Conservation (phyloP, 768 basidiomycete species). For the Boletus rubroflammeus region DNA sequence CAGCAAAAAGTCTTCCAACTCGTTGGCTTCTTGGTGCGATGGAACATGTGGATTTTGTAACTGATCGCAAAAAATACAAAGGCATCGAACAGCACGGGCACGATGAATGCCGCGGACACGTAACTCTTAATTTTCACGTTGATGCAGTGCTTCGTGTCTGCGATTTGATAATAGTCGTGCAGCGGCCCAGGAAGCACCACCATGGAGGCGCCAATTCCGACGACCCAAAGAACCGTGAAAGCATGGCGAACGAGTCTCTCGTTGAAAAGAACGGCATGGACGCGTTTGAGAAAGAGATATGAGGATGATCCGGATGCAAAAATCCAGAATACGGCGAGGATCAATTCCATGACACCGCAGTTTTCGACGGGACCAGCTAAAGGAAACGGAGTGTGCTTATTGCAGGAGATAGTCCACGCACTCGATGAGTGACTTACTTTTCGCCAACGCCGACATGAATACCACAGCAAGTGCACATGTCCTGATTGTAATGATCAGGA, state of each 20-base stretch:
- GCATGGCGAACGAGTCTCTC: conserved; percentile 16
- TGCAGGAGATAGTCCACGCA: background rate
- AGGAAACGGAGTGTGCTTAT: background rate
- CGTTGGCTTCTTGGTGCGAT: conserved; percentile 7
- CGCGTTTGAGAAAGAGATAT: conserved; percentile 37
- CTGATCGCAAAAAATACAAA: conserved; percentile 34
- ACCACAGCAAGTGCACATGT: conserved; percentile 17
- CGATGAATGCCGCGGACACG: conserved; percentile 27
- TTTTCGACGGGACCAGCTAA: conserved; percentile 23
- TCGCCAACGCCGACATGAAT: conserved; percentile 15
- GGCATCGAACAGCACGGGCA: conserved; percentile 31
- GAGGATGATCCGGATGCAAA: conserved; percentile 28
- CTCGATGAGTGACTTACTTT: conserved; percentile 12
- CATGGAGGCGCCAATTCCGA: conserved; percentile 23
- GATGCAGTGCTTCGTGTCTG: conserved; percentile 33
- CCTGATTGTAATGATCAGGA: conserved; percentile 12
- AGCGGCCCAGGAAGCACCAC: conserved; percentile 26
- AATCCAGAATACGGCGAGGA: conserved; percentile 16
- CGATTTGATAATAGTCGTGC: conserved; percentile 27
- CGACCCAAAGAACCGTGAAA: conserved; percentile 35
- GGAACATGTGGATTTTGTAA: conserved; percentile 26
- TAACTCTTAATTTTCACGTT: conserved; percentile 21
- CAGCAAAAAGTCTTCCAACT: conserved; percentile 19
- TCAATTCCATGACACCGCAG: conserved; percentile 18
- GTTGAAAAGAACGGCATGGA: conserved; percentile 33